Base-by-base conservation (phyloP, 331 rosid species). In the Dryas integrifolia region DNA sequence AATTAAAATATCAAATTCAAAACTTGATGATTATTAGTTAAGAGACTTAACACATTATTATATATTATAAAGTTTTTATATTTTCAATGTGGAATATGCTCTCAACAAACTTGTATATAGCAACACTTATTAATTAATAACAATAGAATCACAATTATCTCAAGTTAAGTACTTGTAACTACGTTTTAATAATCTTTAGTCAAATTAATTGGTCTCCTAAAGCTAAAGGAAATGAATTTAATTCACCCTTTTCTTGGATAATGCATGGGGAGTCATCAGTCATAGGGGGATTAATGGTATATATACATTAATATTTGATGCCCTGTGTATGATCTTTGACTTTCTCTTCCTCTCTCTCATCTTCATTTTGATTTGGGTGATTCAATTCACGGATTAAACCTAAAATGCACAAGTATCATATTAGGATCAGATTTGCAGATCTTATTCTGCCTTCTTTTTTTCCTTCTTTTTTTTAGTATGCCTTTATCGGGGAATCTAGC, bases 331-430 rank as follows among this genome's bases (percentile, higher is more conserved):
- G 65, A 70, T 51, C 48, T 55, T 26, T 69, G 51, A 39, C 43
- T 16, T 53, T 13, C 65, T 46, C 21, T 18, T 18, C 0, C 50
- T 64, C 74, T 46, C 35, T 59, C 57, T 26, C n/a, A 30, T 67
- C 70, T 58, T 26, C 30, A 26, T 26, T 26, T 26, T 26, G 2
- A 26, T 26, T 26, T 26, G 30, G 0, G 59, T 58, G 15, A 58
- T 48, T 70, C 76, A 46, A 26, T 66, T 67, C 74, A 79, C 67
- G 65, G 74, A 78, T 47, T 48, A 56, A 72, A 71, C 13, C 72
- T 47, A 11, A 62, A 21, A 40, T 56, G 39, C 62, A 65, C 67
- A 59, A n/a, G 70, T 72, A 35, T 26, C 76, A 57, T 41, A 46
- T 21, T 39, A 65, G 57, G 66, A 72, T 66, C 44, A 72, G 82